These are phyloP conservation scores for Apiotrichum akiyoshidainum DNA, from an alignment of 1,284 basidiomycete genomes.

Conservation along the genomic window DNA sequence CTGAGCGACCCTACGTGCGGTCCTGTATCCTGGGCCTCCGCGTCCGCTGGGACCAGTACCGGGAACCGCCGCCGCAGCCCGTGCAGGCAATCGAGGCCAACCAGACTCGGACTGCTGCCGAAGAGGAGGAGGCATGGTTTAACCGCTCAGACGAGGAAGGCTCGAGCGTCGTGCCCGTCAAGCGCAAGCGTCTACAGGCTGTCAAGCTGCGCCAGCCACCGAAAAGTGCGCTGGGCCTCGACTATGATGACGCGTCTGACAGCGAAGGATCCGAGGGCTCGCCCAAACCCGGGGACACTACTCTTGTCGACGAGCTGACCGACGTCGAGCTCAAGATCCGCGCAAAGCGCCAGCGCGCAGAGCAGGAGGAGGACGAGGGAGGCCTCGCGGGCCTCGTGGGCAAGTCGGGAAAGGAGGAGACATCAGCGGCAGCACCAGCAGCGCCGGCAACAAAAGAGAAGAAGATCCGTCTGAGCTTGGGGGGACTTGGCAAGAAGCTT, in stretches of 20 bases:
- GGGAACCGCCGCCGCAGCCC: constrained; percentile 66
- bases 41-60: constrained; percentile 84
- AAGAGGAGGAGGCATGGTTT: constrained; percentile 80
- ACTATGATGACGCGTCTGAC: constrained; percentile 51
- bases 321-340: constrained; percentile 55
- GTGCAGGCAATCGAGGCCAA: constrained; percentile 56
- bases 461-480: constrained; percentile 37
- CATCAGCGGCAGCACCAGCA: neutral
- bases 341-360: constrained; percentile 67
- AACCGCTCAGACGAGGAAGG: constrained; percentile 63
- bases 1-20: constrained; percentile 52
- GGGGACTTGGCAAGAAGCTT: constrained; percentile 27
- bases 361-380: constrained; percentile 62
- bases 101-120: constrained; percentile 58
- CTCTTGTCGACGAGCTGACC: constrained; percentile 43
- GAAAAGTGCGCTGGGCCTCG: constrained; percentile 33
- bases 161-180: constrained; percentile 14
- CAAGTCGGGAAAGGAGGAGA: neutral
- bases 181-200: constrained; percentile 29
- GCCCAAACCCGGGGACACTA: constrained; percentile 17
- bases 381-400: constrained; percentile 21
- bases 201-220: constrained; percentile 12
- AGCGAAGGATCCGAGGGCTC: constrained; percentile 40
- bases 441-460: constrained; percentile 27
- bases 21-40: constrained; percentile 58